These are phyloP conservation scores for Penicillium desertorum DNA, from an alignment of 495 filamentous ascomycete species.

Conservation along the genomic window DNA sequence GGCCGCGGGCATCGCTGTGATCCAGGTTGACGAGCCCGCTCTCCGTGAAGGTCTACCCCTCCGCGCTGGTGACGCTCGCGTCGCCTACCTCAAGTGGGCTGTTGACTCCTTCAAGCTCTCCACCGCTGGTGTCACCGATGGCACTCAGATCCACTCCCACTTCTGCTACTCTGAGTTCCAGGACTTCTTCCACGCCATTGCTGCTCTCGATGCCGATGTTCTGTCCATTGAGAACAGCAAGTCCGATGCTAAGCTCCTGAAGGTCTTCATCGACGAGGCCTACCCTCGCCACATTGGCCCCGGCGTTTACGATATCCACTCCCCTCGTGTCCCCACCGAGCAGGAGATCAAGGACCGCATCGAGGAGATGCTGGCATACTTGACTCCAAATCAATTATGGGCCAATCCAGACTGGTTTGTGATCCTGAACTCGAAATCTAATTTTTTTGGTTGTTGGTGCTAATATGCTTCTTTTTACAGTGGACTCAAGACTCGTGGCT, in stretches of 20 bases:
- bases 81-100: slow-evolving; percentile 93
- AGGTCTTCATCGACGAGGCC: slow-evolving; percentile 94
- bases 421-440: neutral
- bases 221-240: slow-evolving; percentile 99
- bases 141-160: slow-evolving; percentile 98
- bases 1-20: slow-evolving; percentile 91
- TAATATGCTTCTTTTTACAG: neutral
- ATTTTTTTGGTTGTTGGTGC: neutral
- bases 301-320: slow-evolving; percentile 99
- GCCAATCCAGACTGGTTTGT: slow-evolving; percentile 88
- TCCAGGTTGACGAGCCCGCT: slow-evolving; percentile 98
- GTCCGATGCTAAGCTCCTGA: slow-evolving; percentile 97
- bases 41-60: slow-evolving; percentile 99
- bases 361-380: slow-evolving; percentile 93
- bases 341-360: slow-evolving; percentile 97
- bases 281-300: slow-evolving; percentile 99
- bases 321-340: slow-evolving; percentile 89
- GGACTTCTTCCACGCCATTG: slow-evolving; percentile 99
- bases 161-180: slow-evolving; percentile 99
- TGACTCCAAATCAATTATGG: slow-evolving; percentile 95
- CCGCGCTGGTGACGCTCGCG: slow-evolving; percentile 84
- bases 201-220: slow-evolving; percentile 95
- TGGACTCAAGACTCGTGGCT: slow-evolving; percentile 96
- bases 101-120: slow-evolving; percentile 95
- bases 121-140: slow-evolving; percentile 84